phyloP scores from a whole-genome alignment of 805 yeast genomes.

The Wickerhamiella sorbophila region DNA sequence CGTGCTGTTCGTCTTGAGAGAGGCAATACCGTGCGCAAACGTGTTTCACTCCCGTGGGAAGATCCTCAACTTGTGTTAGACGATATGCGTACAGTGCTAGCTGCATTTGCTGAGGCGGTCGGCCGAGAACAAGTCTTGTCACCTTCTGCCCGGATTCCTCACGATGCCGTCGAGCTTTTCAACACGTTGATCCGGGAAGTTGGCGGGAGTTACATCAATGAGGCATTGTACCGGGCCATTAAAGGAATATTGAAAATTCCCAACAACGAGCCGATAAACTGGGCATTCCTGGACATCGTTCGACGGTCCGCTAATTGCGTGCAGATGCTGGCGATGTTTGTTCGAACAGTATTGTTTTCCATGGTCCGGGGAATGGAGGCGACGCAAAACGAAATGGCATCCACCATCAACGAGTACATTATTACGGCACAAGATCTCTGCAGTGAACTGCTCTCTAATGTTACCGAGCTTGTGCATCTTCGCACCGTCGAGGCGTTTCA shows the following conservation, averaged over 20 bases:
- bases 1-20: conserved; percentile 15
- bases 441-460: conserved; percentile 47
- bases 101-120: conserved; percentile 60
- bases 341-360: conserved; percentile 63
- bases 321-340: conserved; percentile 52
- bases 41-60: conserved; percentile 6
- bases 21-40: conserved; percentile 4
- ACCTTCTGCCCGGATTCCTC: conserved; percentile 35
- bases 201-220: conserved; percentile 60
- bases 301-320: conserved; percentile 44
- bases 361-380: conserved; percentile 47
- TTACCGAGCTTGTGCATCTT: conserved; percentile 38
- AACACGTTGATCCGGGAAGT: conserved; percentile 54
- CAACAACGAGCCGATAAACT: conserved; percentile 25
- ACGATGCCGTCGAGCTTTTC: conserved; percentile 48
- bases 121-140: conserved; percentile 50
- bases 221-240: conserved; percentile 54
- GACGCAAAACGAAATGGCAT: conserved; percentile 44
- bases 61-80: conserved; percentile 26
- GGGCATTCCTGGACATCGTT: conserved; percentile 37
- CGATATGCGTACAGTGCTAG: conserved; percentile 48
- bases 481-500: conserved; percentile 38
- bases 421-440: conserved; percentile 47
- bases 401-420: conserved; percentile 37
- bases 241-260: conserved; percentile 25